Evolutionary conservation across 345 rosid genomes (phyloP), one percentile per base, ranked within the genome.

Genomic region (Psidium guajava): DNA sequence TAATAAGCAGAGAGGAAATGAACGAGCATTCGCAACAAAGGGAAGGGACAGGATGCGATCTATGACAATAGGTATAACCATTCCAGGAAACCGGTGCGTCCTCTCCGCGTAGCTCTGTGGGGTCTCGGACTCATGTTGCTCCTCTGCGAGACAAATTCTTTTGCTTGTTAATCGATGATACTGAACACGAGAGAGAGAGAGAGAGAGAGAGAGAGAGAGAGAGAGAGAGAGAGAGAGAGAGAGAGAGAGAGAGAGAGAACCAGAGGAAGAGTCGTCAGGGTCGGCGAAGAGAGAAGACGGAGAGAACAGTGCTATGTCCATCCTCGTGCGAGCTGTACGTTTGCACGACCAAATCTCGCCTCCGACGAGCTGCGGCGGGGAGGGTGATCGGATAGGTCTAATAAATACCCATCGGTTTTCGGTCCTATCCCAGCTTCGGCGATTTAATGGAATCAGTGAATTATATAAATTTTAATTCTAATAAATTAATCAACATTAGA

Each of bases 231-330:
- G 54, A 64, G 53, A 54, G 53, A 83, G 81, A 88, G 84, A 82
- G 42, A 84, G 54, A 64, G 49, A 54, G 53, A 88, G 84, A 85
- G 83, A 88, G 75, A 21, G 69, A 32, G 84, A 80, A 90, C 91
- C 91, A 69, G 82, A 52, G 28, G 94, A 87, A 69, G 77, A 69
- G 82, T 91, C 95, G 83, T 86, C 94, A 54, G 89, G 92, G 55
- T 87, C 98, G 82, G 93, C 93, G 89, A 95, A 97, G 73, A 97
- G 98, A 15, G 98, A 91, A 49, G 98, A 93, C 50, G 98, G 94
- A n/a, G 99, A 97, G 91, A 97, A 97, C 82, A 95, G 92, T 80
- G 99, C 98, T 54, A 93, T 93, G 91, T 97, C 99, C 99, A 95
- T 97, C 81, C 81, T 42, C 52, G n/a, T 22, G 22, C 1, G 57